These are phyloP conservation scores for Boletus speciosus DNA, from an alignment of 768 basidiomycete genomes.

Conservation along the genomic window DNA sequence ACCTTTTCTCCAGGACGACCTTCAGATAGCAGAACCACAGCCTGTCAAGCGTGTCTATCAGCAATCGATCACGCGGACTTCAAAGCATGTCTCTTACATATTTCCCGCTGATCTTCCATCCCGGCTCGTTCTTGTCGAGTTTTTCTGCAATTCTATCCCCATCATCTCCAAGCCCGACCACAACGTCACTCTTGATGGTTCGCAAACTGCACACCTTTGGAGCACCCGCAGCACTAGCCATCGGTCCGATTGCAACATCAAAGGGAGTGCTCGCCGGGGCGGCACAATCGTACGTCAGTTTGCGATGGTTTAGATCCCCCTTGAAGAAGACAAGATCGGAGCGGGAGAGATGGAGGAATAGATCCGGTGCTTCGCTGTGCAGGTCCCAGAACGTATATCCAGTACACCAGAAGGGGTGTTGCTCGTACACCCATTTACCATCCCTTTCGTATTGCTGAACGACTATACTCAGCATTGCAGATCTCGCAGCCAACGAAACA, in stretches of 20 bases:
- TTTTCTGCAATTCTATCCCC: slow-evolving; percentile 70
- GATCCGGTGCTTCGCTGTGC: slow-evolving; percentile 78
- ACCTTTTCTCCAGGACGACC: slow-evolving; percentile 89
- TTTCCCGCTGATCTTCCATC: slow-evolving; percentile 98
- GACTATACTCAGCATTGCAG: slow-evolving; percentile 1
- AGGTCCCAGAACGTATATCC: slow-evolving; percentile 93
- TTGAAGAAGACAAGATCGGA: slow-evolving; percentile 94
- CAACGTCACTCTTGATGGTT: slow-evolving; percentile 94
- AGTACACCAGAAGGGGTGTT: slow-evolving; percentile 94
- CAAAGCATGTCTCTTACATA: slow-evolving; percentile 56
- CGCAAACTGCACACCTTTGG: slow-evolving; percentile 83
- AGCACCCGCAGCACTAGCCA: slow-evolving; percentile 85
- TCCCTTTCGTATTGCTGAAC: slow-evolving; percentile 84
- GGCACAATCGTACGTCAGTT: slow-evolving; percentile 83
- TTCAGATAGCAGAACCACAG: slow-evolving; percentile 82
- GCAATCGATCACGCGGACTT: slow-evolving; percentile 1
- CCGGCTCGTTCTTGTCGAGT: slow-evolving; percentile 81
- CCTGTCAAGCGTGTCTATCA: slow-evolving; percentile 41
- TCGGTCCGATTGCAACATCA: slow-evolving; percentile 85
- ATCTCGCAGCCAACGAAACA: background rate
- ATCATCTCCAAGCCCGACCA: slow-evolving; percentile 74
- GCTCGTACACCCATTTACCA: slow-evolving; percentile 92
- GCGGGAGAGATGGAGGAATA: slow-evolving; percentile 87
- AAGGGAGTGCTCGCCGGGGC: slow-evolving; percentile 87
- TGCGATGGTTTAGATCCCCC: slow-evolving; percentile 91